Evolutionary conservation across 108 stramenopile species (phyloP), one percentile per base, ranked within the genome.

Genomic region (Mayamaea pseudoterrestris): DNA sequence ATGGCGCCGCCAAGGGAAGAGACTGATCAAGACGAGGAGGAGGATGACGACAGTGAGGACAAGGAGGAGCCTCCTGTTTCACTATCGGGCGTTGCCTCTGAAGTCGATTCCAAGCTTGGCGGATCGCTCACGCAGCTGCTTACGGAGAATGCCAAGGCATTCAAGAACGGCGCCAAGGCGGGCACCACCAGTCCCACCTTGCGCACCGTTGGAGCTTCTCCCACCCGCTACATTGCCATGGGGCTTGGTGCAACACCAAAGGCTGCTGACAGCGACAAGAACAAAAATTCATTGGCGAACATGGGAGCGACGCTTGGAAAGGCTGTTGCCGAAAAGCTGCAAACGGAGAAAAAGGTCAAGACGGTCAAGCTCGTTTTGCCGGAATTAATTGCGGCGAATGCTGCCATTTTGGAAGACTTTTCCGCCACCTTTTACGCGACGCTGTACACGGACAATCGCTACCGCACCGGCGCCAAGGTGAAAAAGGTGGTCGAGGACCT

Each of bases 361-460:
- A 54, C 69, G 0, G 67, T 68, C 48, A 58, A 30, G 25, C 49
- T 83, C 17, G 35, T 81, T 31, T 59, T 90, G 16, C 78, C 87
- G 13, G 50, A 58, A 14, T n/a, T 35, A 7, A 28, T 55, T 30
- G 54, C 48, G 22, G 34, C 29, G 13, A 55, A 57, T 26, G 41
- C 34, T 3, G 32, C 56, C 6, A 30, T 65, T 23, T 8, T 68
- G 2, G 40, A 61, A 44, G 74, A 80, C 27, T 52, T 85, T 17
- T 63, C 81, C 6, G 68, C 80, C 9, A 49, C 64, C 1, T 81
- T 86, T 43, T 74, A 73, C 44, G 47, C 50, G 23, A 57, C 21
- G 14, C 55, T 90, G 26, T 91, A 91, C 47, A 50, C 75, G 23
- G 90, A 91, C 63, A 86, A 84, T 65, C 66, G 90, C 44, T 86